Evolutionary conservation across 352 stramenopile species (phyloP).

Genomic region (Pythium sp.): DNA sequence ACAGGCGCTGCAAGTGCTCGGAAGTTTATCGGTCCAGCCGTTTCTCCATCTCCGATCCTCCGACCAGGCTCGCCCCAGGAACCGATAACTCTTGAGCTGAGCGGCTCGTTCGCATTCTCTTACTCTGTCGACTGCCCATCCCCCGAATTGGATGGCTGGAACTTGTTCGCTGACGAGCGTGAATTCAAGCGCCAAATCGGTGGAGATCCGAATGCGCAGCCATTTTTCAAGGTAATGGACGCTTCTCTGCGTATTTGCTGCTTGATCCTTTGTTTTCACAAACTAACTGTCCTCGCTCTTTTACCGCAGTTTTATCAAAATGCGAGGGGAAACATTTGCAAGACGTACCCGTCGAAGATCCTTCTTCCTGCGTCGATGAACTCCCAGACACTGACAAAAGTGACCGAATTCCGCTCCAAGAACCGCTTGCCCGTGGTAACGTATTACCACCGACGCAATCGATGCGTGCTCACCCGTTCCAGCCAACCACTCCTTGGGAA

Average conservation of each 20-base stretch:
- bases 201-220: constrained; percentile 48
- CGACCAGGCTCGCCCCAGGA: constrained; percentile 27
- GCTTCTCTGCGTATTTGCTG: background rate
- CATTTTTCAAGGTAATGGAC: constrained; percentile 64
- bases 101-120: constrained; percentile 67
- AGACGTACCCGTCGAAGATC: constrained; percentile 79
- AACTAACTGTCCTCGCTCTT: background rate
- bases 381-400: constrained; percentile 59
- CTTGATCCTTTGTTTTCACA: constrained; percentile 6
- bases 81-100: constrained; percentile 40
- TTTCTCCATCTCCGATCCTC: constrained; percentile 39
- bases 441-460: constrained; percentile 76
- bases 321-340: constrained; percentile 73
- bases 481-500: constrained; percentile 80
- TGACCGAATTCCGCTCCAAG: constrained; percentile 82
- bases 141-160: constrained; percentile 66
- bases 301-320: constrained; percentile 71
- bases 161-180: constrained; percentile 66
- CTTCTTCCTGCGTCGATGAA: constrained; percentile 72
- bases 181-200: constrained; percentile 81
- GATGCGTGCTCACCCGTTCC: constrained; percentile 78
- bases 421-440: constrained; percentile 85
- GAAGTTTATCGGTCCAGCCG: constrained; percentile 23
- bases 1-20: background rate
- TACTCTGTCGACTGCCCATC: constrained; percentile 43